A percentile compares a stretch with the other conserved stretches of the same genome.
phyloP scores from a whole-genome alignment of 768 basidiomycete genomes.

The Lactifluus subvellereus region DNA sequence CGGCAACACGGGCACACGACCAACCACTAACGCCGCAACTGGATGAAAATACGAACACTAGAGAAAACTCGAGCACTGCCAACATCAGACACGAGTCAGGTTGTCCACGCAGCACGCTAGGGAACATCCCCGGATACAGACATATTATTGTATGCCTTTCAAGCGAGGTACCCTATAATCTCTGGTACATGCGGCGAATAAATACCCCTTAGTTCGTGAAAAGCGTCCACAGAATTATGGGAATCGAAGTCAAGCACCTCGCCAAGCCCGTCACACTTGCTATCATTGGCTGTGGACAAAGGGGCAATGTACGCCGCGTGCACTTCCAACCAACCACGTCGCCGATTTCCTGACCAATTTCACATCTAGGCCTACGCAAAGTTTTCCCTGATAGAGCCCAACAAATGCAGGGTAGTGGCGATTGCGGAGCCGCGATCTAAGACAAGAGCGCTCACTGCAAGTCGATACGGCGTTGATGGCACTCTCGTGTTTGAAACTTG shows the following conservation, averaged over 20 bases:
- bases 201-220: not conserved
- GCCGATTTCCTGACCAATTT: not conserved
- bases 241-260: constrained; percentile 18
- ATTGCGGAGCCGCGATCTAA: constrained; percentile 78
- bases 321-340: not conserved
- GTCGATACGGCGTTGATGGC: constrained; percentile 52
- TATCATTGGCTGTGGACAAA: constrained; percentile 77
- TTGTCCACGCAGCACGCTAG: no score
- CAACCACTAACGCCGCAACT: no score
- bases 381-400: constrained; percentile 57
- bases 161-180: no score
- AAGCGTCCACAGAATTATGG: constrained; percentile 23
- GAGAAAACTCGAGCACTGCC: no score
- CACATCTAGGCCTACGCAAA: constrained; percentile 49
- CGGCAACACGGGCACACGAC: no score
- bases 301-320: constrained; percentile 56
- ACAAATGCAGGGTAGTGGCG: constrained; percentile 69
- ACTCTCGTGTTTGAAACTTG: constrained; percentile 67
- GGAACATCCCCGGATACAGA: no score
- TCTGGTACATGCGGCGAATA: not conserved
- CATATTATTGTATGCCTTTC: no score
- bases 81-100: no score
- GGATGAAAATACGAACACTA: no score
- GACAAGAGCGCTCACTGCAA: constrained; percentile 54
- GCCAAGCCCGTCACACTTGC: constrained; percentile 58